Evolutionary conservation across 1,284 basidiomycete species (phyloP), one percentile per base, ranked within the genome.

Genomic region (Leccinum fuscescens): DNA sequence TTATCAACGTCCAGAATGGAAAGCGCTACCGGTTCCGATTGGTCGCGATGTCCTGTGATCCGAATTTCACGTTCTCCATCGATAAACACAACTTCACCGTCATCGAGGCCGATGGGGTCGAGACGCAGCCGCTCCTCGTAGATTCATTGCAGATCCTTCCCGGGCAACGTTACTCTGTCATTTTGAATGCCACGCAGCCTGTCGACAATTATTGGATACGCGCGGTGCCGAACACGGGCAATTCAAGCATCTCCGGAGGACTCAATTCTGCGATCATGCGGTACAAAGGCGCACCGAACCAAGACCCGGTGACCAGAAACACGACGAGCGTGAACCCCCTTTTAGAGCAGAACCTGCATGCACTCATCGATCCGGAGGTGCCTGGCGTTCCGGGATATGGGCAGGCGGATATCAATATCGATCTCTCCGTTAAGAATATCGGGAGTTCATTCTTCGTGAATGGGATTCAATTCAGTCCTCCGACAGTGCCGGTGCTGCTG

Each of bases 261-360:
- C 64, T 78, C 17, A 84, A 80, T 67, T 77, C 77, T 2, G 85
- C 84, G 3, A 82, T 87, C 60, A 67, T 87, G 11, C 78, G 81
- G 31, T 88, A 88, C 67, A 64, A 55, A 0, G 79, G 80, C 8
- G 84, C 85, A 2, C 64, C 71, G 0, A 61, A 57, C 3, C 60
- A 53, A 3, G 81, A 84, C 15, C 84, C 82, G 0, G 76, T 67
- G 3, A 76, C 77, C 0, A 63, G 60, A 0, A 66, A 70, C 31
- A 64, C 65, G 0, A 62, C 69, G 1, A 71, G 65, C 59, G 64
- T 64, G 1, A 65, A 66, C 2, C 63, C 70, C 4, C 57, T 78
- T 29, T 6, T 65, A 20, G 78, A 79, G 55, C 66, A 66, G 12
- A 69, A 74, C 51, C 62, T 80, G 1, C 74, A 74, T 44, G 65